Evolutionary conservation across 2,329 filamentous ascomycete genomes (phyloP).

Genomic region (Monosporascus sp.): DNA sequence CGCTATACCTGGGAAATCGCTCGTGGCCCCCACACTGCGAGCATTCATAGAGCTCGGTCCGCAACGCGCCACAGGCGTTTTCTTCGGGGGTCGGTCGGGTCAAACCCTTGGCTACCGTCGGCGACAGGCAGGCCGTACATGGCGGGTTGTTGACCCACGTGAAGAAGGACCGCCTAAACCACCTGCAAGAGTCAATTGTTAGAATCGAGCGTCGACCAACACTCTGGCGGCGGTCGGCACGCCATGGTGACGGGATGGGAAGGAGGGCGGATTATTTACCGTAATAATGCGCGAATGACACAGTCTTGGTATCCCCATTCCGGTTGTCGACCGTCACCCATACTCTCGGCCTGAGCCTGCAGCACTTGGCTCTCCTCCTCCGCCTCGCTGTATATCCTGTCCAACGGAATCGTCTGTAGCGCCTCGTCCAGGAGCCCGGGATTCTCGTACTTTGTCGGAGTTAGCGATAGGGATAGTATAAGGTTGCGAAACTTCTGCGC

Average conservation of each 20-base stretch:
- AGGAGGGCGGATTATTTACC: conserved; percentile 29
- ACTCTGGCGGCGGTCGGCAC: too few relatives aligned
- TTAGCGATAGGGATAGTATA: conserved; percentile 77
- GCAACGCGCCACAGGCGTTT: conserved; percentile 75
- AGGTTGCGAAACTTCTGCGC: conserved; percentile 76
- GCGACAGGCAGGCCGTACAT: conserved; percentile 74
- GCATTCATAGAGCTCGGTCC: conserved; percentile 89
- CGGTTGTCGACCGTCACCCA: conserved; percentile 55
- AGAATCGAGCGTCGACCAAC: too few relatives aligned
- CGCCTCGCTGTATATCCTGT: conserved; percentile 50
- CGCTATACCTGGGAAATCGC: conserved; percentile 89
- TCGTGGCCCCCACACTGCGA: conserved; percentile 75
- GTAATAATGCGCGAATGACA: conserved; percentile 80
- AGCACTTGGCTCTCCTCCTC: conserved; percentile 89
- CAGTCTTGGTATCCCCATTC: conserved; percentile 99
- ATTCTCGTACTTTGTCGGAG: conserved; percentile 93
- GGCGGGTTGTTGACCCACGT: conserved; percentile 94
- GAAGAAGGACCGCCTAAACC: conserved; percentile 96
- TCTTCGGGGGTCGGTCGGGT: conserved; percentile 84
- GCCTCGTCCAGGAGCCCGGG: conserved; percentile 91
- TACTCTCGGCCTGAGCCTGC: conserved; percentile 56
- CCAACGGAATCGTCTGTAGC: conserved; percentile 62
- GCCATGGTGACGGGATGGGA: too few relatives aligned
- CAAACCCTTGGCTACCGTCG: conserved; percentile 78
- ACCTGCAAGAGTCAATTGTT: conserved; percentile 45